Evolutionary conservation across 202 grass and related monocot species (phyloP).

Genomic region (Brachypodium distachyon): DNA sequence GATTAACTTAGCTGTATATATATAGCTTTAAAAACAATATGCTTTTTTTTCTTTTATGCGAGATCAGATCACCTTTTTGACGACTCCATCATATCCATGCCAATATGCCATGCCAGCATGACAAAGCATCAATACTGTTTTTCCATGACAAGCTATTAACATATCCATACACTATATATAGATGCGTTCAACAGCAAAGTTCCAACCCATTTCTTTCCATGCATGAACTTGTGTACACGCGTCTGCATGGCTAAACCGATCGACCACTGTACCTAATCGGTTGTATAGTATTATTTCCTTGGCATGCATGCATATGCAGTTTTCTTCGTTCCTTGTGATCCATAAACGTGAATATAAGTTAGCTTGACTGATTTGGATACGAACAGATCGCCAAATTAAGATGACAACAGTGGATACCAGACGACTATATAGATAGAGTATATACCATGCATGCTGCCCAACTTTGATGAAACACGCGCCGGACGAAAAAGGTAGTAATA

Average conservation of each 20-base stretch:
- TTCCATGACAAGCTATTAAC: neutral
- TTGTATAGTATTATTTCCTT: neutral
- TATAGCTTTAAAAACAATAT: neutral
- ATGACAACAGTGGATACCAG: neutral
- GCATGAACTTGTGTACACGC: too few species aligned
- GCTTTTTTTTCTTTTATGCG: neutral
- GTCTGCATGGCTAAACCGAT: neutral
- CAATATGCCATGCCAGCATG: too few species aligned
- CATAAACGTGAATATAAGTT: neutral
- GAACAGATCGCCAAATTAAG: neutral
- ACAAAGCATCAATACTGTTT: neutral
- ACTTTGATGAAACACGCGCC: neutral
- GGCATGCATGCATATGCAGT: neutral
- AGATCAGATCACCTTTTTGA: conserved; percentile 13
- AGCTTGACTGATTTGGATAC: neutral
- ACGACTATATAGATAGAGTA: neutral
- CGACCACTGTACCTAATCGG: neutral
- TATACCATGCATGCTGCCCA: neutral
- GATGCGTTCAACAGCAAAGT: neutral
- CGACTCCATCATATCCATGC: too few species aligned
- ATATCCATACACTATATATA: neutral
- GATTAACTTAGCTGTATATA: neutral
- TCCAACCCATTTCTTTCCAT: neutral
- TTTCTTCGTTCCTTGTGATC: neutral
- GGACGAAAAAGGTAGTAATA: neutral